phyloP scores from a whole-genome alignment of 495 filamentous ascomycete genomes.

The Neurospora sp. region DNA sequence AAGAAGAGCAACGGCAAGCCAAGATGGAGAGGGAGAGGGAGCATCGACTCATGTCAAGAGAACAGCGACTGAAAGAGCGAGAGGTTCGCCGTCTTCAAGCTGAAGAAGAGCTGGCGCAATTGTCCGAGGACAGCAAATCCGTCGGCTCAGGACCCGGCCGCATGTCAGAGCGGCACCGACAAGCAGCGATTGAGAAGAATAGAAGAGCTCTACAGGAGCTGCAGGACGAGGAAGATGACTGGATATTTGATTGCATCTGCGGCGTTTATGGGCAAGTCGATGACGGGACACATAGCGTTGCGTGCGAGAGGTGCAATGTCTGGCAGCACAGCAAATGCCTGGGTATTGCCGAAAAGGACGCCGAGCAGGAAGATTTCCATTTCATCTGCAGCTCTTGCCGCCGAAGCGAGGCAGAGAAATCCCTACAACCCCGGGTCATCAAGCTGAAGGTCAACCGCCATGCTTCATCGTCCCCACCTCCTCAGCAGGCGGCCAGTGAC shows the following conservation, averaged over 20 bases:
- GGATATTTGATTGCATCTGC: conserved; percentile 93
- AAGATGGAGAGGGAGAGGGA: conserved; percentile 67
- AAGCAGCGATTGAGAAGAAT: conserved; percentile 66
- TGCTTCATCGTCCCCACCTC: conserved; percentile 20
- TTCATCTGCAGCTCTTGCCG: conserved; percentile 78
- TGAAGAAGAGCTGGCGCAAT: conserved; percentile 69
- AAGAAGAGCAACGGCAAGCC: conserved; percentile 56
- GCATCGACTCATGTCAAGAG: conserved; percentile 72
- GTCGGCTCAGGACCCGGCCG: conserved; percentile 52
- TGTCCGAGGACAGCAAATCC: conserved; percentile 68
- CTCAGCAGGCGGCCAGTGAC: conserved; percentile 1
- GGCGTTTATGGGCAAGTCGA: conserved; percentile 84
- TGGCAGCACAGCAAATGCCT: conserved; percentile 96
- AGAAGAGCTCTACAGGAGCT: conserved; percentile 64
- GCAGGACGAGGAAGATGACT: conserved; percentile 66
- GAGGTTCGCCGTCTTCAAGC: conserved; percentile 70
- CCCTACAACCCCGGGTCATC: conserved; percentile 35
- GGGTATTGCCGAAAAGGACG: conserved; percentile 63
- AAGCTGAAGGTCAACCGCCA: conserved; percentile 67
- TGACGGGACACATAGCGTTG: conserved; percentile 84
- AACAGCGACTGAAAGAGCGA: conserved; percentile 72
- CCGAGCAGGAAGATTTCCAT: conserved; percentile 77
- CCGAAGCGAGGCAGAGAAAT: conserved; percentile 33
- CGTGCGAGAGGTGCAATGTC: conserved; percentile 90
- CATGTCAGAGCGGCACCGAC: conserved; percentile 67